Base-by-base conservation (phyloP, 2,329 filamentous ascomycete genomes). In the Aspergillaceae sp. region DNA sequence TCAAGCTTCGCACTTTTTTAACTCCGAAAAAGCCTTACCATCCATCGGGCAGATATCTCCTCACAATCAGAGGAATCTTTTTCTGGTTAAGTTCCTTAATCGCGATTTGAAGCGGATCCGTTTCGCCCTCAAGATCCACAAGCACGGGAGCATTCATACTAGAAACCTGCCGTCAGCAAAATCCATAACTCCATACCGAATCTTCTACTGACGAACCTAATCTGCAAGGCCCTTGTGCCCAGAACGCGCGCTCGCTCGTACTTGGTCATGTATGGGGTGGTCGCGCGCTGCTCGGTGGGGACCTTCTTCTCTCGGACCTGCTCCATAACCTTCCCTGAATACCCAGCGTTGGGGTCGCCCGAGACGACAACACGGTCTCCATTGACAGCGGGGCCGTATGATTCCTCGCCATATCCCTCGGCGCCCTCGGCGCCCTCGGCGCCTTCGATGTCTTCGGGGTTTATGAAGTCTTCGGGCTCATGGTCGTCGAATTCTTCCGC, bases 191-290 rank as follows among this genome's bases (percentile, higher is more conserved):
- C 36, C 9, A 33, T 28, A 19, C 29, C 11, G 19, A 6, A 33
- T 19, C 8, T 7, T n/a, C 5, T 10, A 27, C 9, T 32, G 44
- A 60, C 80, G 45, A 69, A 94, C 88, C 88, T 96, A 64, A 98
- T 97, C 71, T 98, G 92, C 64, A 97, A 70, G 36, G 92, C 92
- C 56, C 92, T 79, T 36, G 92, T 97, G 41, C 92, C 92, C 53
- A 98, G 73, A 49, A 98, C 91, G 63, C 92, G 83, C 52, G 92
- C 92, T 58, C 84, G 81, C 76, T 98, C 92, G 71, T 98, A 98
- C 74, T 98, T 98, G 56, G 92, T 98, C 91, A 98, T 94, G 73
- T 96, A 98, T 2, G 91, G 92, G 29, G 92, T 98, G 6, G 92
- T 98, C 27, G 81, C 86, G 59, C 92, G 82, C 70, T 94, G 80